These are phyloP conservation scores for Brasilioporus rufonigricans DNA, from an alignment of 768 basidiomycete species.

Conservation along the genomic window DNA sequence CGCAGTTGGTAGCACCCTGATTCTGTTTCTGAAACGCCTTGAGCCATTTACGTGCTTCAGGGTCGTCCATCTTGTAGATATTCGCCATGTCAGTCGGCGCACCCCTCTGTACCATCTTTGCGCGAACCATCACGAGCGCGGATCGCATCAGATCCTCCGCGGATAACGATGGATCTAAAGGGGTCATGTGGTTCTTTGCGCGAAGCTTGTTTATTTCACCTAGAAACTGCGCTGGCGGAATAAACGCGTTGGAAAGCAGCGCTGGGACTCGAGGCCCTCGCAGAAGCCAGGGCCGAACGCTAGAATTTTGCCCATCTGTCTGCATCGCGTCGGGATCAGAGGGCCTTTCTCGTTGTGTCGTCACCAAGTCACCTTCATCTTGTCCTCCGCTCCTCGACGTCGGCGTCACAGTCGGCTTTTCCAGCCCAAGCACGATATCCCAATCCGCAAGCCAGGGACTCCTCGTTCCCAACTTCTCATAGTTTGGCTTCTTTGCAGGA, in stretches of 20 bases:
- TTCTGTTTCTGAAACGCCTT: constrained; percentile 28
- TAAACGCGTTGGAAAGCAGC: constrained; percentile 46
- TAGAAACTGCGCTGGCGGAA: constrained; percentile 44
- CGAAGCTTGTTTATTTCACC: constrained; percentile 60
- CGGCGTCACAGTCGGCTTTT: constrained; percentile 12
- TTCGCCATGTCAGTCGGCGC: constrained; percentile 71
- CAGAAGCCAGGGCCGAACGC: constrained; percentile 62
- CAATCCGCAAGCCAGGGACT: constrained; percentile 82
- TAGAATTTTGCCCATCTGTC: background rate
- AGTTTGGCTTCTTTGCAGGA: constrained; percentile 83
- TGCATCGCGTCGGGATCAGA: constrained; percentile 12
- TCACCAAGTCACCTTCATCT: constrained; percentile 41
- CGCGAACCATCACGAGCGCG: constrained; percentile 65
- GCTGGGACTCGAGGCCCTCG: constrained; percentile 49
- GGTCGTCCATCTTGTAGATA: constrained; percentile 63
- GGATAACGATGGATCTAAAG: constrained; percentile 32
- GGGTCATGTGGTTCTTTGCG: constrained; percentile 47
- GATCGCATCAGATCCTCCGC: constrained; percentile 49
- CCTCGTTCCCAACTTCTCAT: constrained; percentile 55
- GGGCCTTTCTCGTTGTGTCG: constrained; percentile 55
- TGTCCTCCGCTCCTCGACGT: background rate
- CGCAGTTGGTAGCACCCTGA: constrained; percentile 10
- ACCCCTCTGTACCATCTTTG: constrained; percentile 65
- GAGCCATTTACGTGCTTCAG: constrained; percentile 49
- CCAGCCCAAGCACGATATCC: constrained; percentile 62